These are phyloP conservation scores for Vigna radiata DNA, from an alignment of 306 rosid species.

Conservation along the genomic window DNA sequence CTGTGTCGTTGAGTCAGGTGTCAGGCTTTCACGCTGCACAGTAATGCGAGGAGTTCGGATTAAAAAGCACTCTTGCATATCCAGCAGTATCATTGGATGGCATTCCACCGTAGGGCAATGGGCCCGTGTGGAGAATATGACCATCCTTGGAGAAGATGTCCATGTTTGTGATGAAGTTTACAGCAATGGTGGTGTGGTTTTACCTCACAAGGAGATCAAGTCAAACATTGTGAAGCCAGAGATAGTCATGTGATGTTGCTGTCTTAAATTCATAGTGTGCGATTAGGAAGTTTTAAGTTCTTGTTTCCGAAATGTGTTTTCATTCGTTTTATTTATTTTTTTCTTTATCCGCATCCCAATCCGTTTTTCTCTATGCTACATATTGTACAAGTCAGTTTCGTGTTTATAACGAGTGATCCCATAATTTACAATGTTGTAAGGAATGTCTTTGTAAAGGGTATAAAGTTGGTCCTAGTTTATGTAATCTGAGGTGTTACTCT, in stretches of 20 bases:
- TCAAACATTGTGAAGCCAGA: constrained; percentile 96
- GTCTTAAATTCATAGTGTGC: constrained; percentile 30
- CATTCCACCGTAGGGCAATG: constrained; percentile 97
- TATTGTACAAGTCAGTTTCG: constrained; percentile 39
- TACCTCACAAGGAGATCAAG: constrained; percentile 99
- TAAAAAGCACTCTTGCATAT: constrained; percentile 88
- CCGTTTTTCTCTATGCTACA: constrained; percentile 24
- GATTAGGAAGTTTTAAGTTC: constrained; percentile 36
- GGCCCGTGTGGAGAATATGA: constrained; percentile 98
- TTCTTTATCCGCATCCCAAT: not conserved
- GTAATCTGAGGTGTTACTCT: constrained; percentile 2
- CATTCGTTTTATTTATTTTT: constrained; percentile 16
- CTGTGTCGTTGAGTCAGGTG: constrained; percentile 87
- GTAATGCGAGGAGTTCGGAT: constrained; percentile 91
- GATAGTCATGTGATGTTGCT: constrained; percentile 79
- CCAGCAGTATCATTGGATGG: constrained; percentile 97
- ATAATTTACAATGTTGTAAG: constrained; percentile 28
- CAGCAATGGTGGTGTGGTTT: constrained; percentile 93
- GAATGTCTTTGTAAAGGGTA: constrained; percentile 47
- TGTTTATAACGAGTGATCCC: constrained; percentile 30
- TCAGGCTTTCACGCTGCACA: constrained; percentile 92
- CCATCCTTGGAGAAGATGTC: constrained; percentile 97
- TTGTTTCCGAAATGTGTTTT: constrained; percentile 35
- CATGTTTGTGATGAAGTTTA: constrained; percentile 91
- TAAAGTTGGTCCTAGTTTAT: constrained; percentile 24